phyloP scores from a whole-genome alignment of 228 moss, liverwort and hornwort species.

The Sphagnum fallax region DNA sequence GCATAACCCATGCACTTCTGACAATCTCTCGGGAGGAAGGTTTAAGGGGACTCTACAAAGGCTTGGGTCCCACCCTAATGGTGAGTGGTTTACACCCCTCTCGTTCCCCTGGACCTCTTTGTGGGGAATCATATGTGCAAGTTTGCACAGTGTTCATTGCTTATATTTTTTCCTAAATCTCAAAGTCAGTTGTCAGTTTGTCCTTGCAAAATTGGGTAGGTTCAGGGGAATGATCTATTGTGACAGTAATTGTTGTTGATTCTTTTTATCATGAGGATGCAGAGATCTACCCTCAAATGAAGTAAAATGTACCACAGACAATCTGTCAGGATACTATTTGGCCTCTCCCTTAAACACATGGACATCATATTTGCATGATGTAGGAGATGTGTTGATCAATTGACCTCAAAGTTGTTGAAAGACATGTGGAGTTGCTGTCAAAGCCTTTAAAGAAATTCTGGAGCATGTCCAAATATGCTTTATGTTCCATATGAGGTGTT shows the following conservation, averaged over 20 bases:
- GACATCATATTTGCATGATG: too few relatives aligned
- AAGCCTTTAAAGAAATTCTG: too few relatives aligned
- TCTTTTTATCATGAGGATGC: neutral
- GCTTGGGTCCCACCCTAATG: conserved; percentile 92
- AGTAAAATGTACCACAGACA: too few relatives aligned
- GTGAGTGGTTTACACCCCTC: conserved; percentile 17
- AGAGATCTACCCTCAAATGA: too few relatives aligned
- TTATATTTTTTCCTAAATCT: neutral
- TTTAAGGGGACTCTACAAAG: conserved; percentile 78
- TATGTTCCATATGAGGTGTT: too few relatives aligned
- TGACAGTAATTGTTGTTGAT: conserved; percentile 2
- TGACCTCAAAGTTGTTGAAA: too few relatives aligned
- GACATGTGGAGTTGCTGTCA: too few relatives aligned
- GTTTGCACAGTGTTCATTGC: neutral
- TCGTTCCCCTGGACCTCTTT: neutral
- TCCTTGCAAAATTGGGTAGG: neutral
- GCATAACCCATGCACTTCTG: conserved; percentile 78
- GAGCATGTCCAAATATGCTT: too few relatives aligned
- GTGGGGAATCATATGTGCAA: neutral
- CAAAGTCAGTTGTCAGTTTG: neutral
- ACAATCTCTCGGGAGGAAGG: conserved; percentile 75
- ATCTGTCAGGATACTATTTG: too few relatives aligned
- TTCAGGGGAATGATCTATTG: neutral
- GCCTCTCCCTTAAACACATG: too few relatives aligned
- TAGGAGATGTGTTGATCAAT: too few relatives aligned